Conservation (phyloP, 2,329 filamentous ascomycete genomes). For the Clonostachys solani region DNA sequence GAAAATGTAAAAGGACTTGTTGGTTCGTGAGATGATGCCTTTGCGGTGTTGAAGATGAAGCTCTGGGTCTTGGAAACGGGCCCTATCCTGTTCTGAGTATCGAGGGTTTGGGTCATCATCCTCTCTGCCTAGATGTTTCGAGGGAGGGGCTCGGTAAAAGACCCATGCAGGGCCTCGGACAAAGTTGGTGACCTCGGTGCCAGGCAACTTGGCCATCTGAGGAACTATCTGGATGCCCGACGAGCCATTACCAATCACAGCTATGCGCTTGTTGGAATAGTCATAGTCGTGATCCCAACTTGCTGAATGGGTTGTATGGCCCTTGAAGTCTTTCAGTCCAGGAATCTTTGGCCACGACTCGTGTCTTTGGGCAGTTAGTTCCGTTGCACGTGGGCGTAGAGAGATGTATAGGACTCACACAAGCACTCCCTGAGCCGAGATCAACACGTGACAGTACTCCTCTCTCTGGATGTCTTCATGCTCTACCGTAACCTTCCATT, state of each 20-base stretch:
- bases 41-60: no score
- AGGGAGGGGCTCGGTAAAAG: slow-evolving; percentile 18
- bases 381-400: no score
- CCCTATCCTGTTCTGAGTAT: no score
- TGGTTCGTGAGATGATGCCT: no score
- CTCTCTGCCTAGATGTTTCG: no score
- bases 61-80: no score
- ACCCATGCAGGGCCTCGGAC: slow-evolving; percentile 14
- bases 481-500: slow-evolving; percentile 34
- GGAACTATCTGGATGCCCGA: slow-evolving; percentile 23
- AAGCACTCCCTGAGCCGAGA: background rate
- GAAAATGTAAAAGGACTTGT: no score
- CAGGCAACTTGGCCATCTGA: background rate
- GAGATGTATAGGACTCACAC: background rate
- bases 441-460: no score
- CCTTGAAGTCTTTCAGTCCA: slow-evolving; percentile 39
- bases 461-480: slow-evolving; percentile 8
- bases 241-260: slow-evolving; percentile 24
- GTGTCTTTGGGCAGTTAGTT: slow-evolving; percentile 21
- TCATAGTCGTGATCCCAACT: slow-evolving; percentile 25
- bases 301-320: slow-evolving; percentile 36
- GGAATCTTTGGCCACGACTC: slow-evolving; percentile 39
- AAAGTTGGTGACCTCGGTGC: background rate
- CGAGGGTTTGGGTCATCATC: no score
- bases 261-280: slow-evolving; percentile 15